phyloP scores from a whole-genome alignment of 331 rosid species.

The Telfairia occidentalis region DNA sequence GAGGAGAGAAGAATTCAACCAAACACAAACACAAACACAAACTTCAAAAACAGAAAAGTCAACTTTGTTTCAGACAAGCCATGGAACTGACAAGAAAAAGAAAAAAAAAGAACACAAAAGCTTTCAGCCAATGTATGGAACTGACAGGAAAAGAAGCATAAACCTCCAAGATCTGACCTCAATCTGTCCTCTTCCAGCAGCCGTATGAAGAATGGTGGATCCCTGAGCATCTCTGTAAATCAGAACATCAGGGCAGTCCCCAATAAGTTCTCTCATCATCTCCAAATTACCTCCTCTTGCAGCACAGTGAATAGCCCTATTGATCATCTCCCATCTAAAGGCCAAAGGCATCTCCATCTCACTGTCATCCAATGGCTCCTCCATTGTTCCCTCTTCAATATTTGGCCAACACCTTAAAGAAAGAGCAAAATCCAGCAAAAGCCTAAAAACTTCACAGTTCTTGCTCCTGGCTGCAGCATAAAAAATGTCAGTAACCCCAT shows the following conservation, averaged over 20 bases:
- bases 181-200: slow-evolving; percentile 76
- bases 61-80: background rate
- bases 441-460: slow-evolving; percentile 43
- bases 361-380: slow-evolving; percentile 24
- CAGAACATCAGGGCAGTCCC: slow-evolving; percentile 28
- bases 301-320: slow-evolving; percentile 69
- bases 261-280: slow-evolving; percentile 45
- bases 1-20: background rate
- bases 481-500: slow-evolving; percentile 69
- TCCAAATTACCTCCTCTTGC: slow-evolving; percentile 88
- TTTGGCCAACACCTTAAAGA: slow-evolving; percentile 25
- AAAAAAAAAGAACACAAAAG: background rate
- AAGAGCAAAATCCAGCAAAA: slow-evolving; percentile 41
- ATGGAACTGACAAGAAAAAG: background rate
- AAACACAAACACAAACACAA: background rate
- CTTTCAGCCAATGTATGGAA: background rate
- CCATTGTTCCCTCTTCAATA: slow-evolving; percentile 16
- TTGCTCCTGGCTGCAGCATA: slow-evolving; percentile 80
- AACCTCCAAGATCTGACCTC: slow-evolving; percentile 37
- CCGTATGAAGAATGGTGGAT: slow-evolving; percentile 58
- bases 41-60: background rate
- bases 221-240: slow-evolving; percentile 53
- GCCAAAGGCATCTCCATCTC: slow-evolving; percentile 23
- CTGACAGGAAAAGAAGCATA: slow-evolving; percentile 1
- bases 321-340: slow-evolving; percentile 56